Conservation (phyloP, 345 rosid genomes). For the Alliaria petiolata region DNA sequence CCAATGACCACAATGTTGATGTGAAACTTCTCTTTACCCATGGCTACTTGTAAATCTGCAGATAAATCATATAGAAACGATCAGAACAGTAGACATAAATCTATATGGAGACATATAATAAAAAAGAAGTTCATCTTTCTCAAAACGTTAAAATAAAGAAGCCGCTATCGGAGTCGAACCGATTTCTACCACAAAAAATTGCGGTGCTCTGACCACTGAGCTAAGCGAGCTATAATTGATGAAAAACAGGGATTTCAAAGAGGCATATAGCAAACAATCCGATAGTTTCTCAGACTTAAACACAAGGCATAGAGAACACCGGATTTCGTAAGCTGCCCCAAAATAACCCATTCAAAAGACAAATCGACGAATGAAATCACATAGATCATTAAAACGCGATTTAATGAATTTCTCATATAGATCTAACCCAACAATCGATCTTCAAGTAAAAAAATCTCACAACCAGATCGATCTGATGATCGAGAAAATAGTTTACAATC, state of each 20-base stretch:
- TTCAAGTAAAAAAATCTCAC: too few species aligned
- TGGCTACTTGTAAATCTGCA: conserved; percentile 31
- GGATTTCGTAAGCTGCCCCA: not conserved
- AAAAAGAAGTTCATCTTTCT: not conserved
- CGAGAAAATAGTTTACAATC: not conserved
- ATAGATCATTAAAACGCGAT: not conserved
- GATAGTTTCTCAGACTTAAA: not conserved
- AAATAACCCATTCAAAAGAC: not conserved
- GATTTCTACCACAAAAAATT: conserved; percentile 22
- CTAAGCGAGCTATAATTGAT: not conserved
- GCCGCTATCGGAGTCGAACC: conserved; percentile 28
- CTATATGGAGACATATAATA: too few species aligned
- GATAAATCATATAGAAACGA: not conserved
- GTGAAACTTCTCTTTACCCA: conserved; percentile 80
- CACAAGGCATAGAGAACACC: not conserved
- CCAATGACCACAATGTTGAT: conserved; percentile 82
- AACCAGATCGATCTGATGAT: not conserved
- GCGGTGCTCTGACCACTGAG: conserved; percentile 19
- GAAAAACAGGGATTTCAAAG: not conserved
- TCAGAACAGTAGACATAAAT: not conserved
- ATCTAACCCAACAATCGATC: not conserved
- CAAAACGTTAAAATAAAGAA: not conserved
- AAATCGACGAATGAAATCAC: not conserved
- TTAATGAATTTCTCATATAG: not conserved
- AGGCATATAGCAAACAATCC: not conserved